These are phyloP conservation scores for Xylaria grammica DNA, from an alignment of 495 filamentous ascomycete species.

Conservation along the genomic window DNA sequence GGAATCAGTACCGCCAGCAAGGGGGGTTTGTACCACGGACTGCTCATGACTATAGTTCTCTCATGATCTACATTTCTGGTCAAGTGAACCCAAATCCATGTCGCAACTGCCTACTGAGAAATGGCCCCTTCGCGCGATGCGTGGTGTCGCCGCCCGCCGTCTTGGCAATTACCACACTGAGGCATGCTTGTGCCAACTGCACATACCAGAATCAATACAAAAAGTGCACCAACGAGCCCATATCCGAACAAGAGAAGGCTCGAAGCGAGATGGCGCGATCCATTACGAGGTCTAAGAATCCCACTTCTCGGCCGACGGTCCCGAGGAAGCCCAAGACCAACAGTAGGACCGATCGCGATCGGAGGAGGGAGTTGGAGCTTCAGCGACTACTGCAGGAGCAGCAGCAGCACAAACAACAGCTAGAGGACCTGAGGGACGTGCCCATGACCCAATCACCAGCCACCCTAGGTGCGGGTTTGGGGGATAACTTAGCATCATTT, in stretches of 20 bases:
- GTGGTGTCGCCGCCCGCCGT: slow-evolving; percentile 29
- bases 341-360: background rate
- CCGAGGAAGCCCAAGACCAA: slow-evolving; percentile 23
- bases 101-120: slow-evolving; percentile 30
- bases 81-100: slow-evolving; percentile 36
- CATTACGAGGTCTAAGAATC: slow-evolving; percentile 17
- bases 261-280: slow-evolving; percentile 24
- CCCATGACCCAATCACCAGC: background rate
- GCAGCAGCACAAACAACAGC: background rate
- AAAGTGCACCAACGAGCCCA: slow-evolving; percentile 32
- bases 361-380: background rate
- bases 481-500: slow-evolving; percentile 13
- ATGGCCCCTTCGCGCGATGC: slow-evolving; percentile 31
- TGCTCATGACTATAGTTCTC: slow-evolving; percentile 29
- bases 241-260: slow-evolving; percentile 25
- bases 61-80: slow-evolving; percentile 38
- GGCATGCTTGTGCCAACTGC: slow-evolving; percentile 36
- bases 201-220: slow-evolving; percentile 34
- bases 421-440: background rate
- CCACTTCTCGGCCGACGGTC: background rate
- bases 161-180: slow-evolving; percentile 23
- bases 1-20: slow-evolving; percentile 32
- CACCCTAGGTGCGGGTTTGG: background rate
- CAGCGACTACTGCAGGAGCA: background rate
- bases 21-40: slow-evolving; percentile 28